Evolutionary conservation across 2,329 filamentous ascomycete genomes (phyloP).

Genomic region (Phyllosticta citribraziliensis): DNA sequence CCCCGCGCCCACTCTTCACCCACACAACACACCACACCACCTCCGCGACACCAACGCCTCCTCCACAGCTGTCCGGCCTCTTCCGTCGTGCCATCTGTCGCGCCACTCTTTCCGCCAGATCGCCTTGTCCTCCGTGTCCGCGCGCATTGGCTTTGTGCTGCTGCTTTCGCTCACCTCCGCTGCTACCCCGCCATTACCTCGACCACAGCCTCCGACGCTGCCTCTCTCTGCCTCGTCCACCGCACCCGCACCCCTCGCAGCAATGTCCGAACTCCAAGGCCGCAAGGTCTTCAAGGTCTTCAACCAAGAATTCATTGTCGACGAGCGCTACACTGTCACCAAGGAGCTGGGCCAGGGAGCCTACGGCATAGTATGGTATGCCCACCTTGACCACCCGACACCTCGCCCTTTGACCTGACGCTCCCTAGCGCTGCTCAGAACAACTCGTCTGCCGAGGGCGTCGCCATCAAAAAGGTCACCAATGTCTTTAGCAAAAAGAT

Average conservation of each 20-base stretch:
- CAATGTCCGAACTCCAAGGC: slow-evolving; percentile 53
- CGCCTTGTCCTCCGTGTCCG: neutral
- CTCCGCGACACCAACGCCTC: neutral
- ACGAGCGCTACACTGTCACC: slow-evolving; percentile 95
- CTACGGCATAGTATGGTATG: slow-evolving; percentile 96
- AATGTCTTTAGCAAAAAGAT: slow-evolving; percentile 99
- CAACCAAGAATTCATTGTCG: slow-evolving; percentile 98
- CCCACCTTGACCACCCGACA: slow-evolving; percentile 12
- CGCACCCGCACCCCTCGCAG: slow-evolving; percentile 10
- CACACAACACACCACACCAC: neutral
- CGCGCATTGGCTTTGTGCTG: neutral
- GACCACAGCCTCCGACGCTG: neutral
- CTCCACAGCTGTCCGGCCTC: neutral
- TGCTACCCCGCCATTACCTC: neutral
- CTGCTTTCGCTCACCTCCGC: neutral
- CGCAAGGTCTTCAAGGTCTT: slow-evolving; percentile 99
- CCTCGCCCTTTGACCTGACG: slow-evolving; percentile 16
- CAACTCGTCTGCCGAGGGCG: slow-evolving; percentile 79
- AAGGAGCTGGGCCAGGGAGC: slow-evolving; percentile 98
- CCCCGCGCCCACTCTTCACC: neutral
- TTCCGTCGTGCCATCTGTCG: neutral
- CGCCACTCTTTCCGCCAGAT: neutral
- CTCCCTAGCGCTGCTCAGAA: slow-evolving; percentile 74
- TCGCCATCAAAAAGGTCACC: slow-evolving; percentile 99
- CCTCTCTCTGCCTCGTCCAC: neutral